Base-by-base conservation (phyloP, 139 green algal genomes). In the Chlamydomonas applanata region DNA sequence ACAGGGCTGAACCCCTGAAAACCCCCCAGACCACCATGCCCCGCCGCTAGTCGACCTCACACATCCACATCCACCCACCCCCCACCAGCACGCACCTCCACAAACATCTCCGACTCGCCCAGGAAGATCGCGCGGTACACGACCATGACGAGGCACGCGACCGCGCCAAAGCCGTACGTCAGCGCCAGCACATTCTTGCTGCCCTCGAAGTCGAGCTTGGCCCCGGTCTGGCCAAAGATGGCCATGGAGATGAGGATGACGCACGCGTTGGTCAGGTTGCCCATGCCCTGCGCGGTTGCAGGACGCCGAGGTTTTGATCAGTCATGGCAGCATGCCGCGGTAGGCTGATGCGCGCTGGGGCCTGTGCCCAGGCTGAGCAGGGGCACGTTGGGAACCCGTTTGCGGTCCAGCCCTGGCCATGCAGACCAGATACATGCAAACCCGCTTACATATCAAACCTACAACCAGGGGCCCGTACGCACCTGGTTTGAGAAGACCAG, bases 401-500 rank as follows among this genome's bases (percentile, higher is more conserved):
- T 60, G 45, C 45, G 16, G 45, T 24, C 45, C 16, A 54, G 45
- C 14, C 13, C 45, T 54, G 45, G 46, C 14, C 17, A 17, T 57
- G 46, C 46, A 57, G 16, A 57, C 46, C 17, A 57, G 46, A 57
- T 57, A n/a, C 46, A 57, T 17, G 46, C 46, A 57, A 57, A n/a
- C 14, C 46, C 14, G 46, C 16, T 57, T 14, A 57, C 46, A 57
- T 57, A 14, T 36, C 25, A 14, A 40, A 20, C 16, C 25, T 5
- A 9, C 16, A 9, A 9, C 24, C n/a, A 17, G 27, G 19, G 30
- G 60, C 79, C n/a, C n/a, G n/a, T n/a, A n/a, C n/a, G n/a, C n/a
- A n/a, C n/a, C n/a, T 89, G 86, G 62, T 81, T 83, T 61, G 67
- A 82, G 80, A 93, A 93, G 27, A 83, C 84, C 13, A 89, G 73